Evolutionary conservation across 257 asterid species (phyloP), one percentile per base, ranked within the genome.

Genomic region (Solanum medicagineum): DNA sequence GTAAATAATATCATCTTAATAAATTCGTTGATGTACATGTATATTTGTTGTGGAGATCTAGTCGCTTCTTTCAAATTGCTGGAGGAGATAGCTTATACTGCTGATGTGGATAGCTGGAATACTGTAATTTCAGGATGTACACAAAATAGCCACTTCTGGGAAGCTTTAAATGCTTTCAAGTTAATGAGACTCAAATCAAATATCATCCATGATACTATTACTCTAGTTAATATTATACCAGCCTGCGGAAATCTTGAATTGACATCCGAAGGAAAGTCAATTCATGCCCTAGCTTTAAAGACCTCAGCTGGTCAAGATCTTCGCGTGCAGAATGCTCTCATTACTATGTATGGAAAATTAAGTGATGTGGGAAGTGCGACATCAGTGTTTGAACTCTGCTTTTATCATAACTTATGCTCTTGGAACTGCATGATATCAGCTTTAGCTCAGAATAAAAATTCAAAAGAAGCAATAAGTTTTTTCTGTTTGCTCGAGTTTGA

Each of bases 381-480:
- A 55, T 81, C 66, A 84, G 93, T 92, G 19, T 93, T 93, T 90
- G 73, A 89, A 85, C 91, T 71, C 53, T 62, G 91, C 51, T 70
- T 84, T 13, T 85, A 90, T 65, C 94, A 81, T 66, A 93, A 91
- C 79, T 66, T 93, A 81, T 92, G 96, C 85, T 90, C 94, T 42
- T 92, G 97, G 97, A 93, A 93, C 71, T 93, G 95, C 84, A 83
- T 90, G 63, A 89, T 90, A 85, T 90, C 96, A 16, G 94, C 92
- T 65, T 73, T 91, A 62, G 91, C 95, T 22, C 96, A 90, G 83
- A 93, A 92, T n/a, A 92, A 88, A 86, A 93, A 91, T 81, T 94
- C 94, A 59, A 92, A 80, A 79, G 90, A 87, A 80, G 95, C 96
- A 15, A 83, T 92, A 22, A 88, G 88, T 45, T 56, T 92, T 36